Percentiles rank a stretch among this genome's conserved stretches.
These are phyloP conservation scores for Cladosporium sp. DNA, from an alignment of 2,329 filamentous ascomycete species.

Conservation along the genomic window DNA sequence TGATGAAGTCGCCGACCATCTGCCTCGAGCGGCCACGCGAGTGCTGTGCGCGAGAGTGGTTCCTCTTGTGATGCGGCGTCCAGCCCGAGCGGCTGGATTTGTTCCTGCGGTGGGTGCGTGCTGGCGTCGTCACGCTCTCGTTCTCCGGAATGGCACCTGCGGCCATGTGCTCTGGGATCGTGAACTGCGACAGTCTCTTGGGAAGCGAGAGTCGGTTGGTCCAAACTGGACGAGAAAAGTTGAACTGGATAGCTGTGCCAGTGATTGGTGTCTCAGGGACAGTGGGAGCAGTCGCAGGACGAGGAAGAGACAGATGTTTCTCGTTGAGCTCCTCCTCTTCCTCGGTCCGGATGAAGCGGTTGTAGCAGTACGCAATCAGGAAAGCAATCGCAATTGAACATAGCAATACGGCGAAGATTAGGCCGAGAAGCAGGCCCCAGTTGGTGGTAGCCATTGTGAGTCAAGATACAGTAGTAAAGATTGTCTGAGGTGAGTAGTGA, in stretches of 20 bases:
- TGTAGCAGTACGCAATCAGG: constrained; percentile 11
- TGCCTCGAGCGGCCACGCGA: constrained; percentile 8
- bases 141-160: constrained; percentile 10
- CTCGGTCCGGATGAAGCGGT: constrained; percentile 6
- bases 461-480: constrained; percentile 5
- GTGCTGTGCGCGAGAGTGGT: constrained; percentile 5
- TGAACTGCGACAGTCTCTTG: constrained; percentile 10
- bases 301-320: constrained; percentile 11
- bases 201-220: constrained; percentile 7
- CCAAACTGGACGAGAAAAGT: constrained; percentile 11
- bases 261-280: constrained; percentile 9
- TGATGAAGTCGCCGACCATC: constrained; percentile 9
- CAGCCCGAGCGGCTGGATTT: constrained; percentile 2
- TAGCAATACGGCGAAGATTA: constrained; percentile 7
- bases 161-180: constrained; percentile 10
- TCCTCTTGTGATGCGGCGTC: constrained; percentile 7
- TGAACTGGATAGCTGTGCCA: constrained; percentile 11
- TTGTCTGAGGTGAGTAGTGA: constrained; percentile 9
- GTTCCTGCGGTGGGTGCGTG: constrained; percentile 8
- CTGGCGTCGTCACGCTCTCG: neutral
- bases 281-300: constrained; percentile 8
- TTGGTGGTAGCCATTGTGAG: constrained; percentile 9
- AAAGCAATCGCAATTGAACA: constrained; percentile 9
- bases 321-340: constrained; percentile 10
- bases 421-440: constrained; percentile 11